phyloP scores from a whole-genome alignment of 2,329 filamentous ascomycete genomes.

The Colletotrichum kahawae region DNA sequence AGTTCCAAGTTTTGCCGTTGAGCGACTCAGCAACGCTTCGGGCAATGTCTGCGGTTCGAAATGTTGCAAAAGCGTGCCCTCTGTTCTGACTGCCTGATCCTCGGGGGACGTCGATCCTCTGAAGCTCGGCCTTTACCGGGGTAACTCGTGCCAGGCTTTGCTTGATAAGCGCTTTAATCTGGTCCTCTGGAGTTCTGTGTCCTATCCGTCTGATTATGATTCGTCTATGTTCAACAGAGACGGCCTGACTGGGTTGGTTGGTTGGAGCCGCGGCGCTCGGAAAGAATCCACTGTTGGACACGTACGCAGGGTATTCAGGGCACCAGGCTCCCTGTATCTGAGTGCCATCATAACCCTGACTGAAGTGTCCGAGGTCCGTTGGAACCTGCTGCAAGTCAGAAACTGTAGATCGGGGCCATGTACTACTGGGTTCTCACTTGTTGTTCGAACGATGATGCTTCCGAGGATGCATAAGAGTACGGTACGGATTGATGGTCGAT shows the following conservation, averaged over 20 bases:
- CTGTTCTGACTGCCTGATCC: background rate
- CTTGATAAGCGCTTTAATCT: slow-evolving; percentile 5
- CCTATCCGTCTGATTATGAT: slow-evolving; percentile 5
- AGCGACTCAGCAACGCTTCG: background rate
- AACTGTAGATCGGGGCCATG: background rate
- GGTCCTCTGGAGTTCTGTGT: background rate
- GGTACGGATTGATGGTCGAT: background rate
- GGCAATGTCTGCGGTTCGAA: background rate
- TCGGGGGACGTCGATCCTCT: slow-evolving; percentile 9
- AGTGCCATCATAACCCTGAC: background rate
- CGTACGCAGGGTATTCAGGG: background rate
- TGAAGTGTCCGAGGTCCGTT: background rate
- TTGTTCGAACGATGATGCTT: background rate
- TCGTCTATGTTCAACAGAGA: background rate
- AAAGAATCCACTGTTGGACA: background rate
- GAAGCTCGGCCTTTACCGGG: slow-evolving; percentile 1
- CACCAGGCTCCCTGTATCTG: background rate
- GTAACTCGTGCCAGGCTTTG: background rate
- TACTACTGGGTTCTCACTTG: background rate
- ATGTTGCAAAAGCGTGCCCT: slow-evolving; percentile 8
- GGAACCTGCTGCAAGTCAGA: background rate
- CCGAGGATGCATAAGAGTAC: background rate
- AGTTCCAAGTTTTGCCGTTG: background rate
- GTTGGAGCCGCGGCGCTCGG: background rate
- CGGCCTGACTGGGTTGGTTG: background rate